A percentile compares a stretch with the other conserved stretches of the same genome.
Conservation (phyloP, 176 grass and related monocot species). For the Melocanna baccifera region DNA sequence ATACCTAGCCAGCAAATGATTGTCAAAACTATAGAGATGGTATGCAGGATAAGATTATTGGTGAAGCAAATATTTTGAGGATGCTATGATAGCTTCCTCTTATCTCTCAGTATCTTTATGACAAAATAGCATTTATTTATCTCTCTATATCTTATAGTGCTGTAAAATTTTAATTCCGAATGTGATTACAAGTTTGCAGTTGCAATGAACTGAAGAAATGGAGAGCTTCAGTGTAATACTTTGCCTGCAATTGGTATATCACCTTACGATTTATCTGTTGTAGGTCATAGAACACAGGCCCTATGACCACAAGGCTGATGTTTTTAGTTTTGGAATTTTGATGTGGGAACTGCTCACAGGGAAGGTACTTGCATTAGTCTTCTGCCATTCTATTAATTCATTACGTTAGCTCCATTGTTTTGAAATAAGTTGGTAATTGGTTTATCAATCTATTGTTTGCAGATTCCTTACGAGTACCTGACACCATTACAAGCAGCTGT, state of each 20-base stretch:
- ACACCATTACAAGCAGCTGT: slow-evolving; percentile 98
- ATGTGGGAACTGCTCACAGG: slow-evolving; percentile 98
- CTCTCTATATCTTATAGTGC: background rate
- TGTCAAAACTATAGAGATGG: background rate
- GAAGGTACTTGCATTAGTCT: slow-evolving; percentile 52
- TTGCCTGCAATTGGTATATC: background rate
- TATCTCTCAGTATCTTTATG: background rate
- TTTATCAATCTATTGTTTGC: slow-evolving; percentile 27
- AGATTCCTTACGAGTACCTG: slow-evolving; percentile 96
- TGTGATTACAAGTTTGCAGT: background rate
- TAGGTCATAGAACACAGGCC: slow-evolving; percentile 99
- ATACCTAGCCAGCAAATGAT: background rate
- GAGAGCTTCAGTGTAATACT: background rate
- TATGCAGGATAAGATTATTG: background rate
- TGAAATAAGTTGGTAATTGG: slow-evolving; percentile 18
- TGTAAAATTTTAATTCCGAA: background rate
- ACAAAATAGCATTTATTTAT: background rate
- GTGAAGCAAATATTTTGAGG: background rate
- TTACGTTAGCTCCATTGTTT: slow-evolving; percentile 26
- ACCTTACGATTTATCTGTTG: slow-evolving; percentile 12
- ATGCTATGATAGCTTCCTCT: background rate
- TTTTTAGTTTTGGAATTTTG: slow-evolving; percentile 98
- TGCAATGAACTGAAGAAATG: background rate
- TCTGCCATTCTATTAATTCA: background rate
- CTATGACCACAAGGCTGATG: slow-evolving; percentile 99